A percentile compares a stretch with the other conserved stretches of the same genome.
Conservation (phyloP, 495 filamentous ascomycete genomes). For the Xylaria sp. region DNA sequence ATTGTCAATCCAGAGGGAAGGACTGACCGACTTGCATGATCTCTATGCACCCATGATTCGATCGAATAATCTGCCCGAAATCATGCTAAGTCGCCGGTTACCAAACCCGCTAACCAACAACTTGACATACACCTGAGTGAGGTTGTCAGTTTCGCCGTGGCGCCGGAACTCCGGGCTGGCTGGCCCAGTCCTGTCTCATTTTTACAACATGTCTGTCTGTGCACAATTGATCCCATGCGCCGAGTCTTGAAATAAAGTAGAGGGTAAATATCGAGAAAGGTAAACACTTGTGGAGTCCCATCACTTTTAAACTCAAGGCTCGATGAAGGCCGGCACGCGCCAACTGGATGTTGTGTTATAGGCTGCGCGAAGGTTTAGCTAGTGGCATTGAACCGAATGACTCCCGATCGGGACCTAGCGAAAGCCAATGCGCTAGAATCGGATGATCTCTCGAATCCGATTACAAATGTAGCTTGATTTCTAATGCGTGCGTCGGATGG, state of each 20-base stretch:
- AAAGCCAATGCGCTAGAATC: background rate
- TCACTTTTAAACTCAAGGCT: background rate
- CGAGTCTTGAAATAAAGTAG: background rate
- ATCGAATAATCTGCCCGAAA: background rate
- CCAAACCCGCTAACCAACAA: background rate
- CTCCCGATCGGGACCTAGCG: background rate
- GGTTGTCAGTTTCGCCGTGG: background rate
- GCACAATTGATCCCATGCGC: background rate
- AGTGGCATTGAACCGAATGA: background rate
- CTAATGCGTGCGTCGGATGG: slow-evolving; percentile 16
- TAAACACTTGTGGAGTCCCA: background rate
- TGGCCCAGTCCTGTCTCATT: background rate
- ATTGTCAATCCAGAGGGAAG: background rate
- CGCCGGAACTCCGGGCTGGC: slow-evolving; percentile 9
- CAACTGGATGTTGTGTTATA: background rate
- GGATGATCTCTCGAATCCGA: background rate
- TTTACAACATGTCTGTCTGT: too few relatives aligned
- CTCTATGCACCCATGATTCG: background rate
- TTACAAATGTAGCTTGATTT: slow-evolving; percentile 28
- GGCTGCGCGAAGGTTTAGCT: background rate
- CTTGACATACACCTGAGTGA: background rate
- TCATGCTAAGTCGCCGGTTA: background rate
- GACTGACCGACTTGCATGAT: background rate
- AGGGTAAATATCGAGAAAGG: background rate
- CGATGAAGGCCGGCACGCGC: background rate